A percentile compares a stretch with the other conserved stretches of the same genome.
Evolutionary conservation across 306 rosid species (phyloP).

Genomic region (Trifolium repens): DNA sequence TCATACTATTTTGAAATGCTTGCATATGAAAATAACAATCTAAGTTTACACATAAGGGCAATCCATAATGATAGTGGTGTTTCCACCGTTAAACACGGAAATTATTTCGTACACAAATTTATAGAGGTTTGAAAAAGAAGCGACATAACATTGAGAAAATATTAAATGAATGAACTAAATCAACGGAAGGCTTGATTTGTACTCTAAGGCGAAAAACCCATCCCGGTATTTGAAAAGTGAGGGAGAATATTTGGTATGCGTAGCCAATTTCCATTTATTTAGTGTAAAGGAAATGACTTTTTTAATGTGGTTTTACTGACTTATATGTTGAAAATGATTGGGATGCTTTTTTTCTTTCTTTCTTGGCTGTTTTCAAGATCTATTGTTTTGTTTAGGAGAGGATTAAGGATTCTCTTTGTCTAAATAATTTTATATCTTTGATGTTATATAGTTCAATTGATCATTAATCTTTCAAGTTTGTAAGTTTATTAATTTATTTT

Average conservation of each 20-base stretch:
- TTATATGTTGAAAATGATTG: background rate
- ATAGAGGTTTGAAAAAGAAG: conserved; percentile 13
- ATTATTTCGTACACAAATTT: background rate
- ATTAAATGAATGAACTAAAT: conserved; percentile 14
- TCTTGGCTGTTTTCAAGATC: background rate
- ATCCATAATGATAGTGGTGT: background rate
- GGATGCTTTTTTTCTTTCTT: background rate
- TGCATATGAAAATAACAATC: background rate
- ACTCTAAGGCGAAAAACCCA: conserved; percentile 1
- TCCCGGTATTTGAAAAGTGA: conserved; percentile 14
- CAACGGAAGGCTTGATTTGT: conserved; percentile 22
- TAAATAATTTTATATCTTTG: background rate
- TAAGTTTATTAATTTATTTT: conserved; percentile 27
- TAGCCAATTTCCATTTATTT: background rate
- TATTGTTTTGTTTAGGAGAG: background rate
- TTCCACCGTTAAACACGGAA: background rate
- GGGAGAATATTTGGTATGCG: background rate
- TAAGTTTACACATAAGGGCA: background rate
- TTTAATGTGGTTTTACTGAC: conserved; percentile 2
- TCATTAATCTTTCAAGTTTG: conserved; percentile 12
- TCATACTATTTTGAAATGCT: background rate
- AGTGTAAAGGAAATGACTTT: background rate
- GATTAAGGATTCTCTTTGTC: conserved; percentile 16
- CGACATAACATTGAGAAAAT: conserved; percentile 7
- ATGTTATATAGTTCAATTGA: background rate